Evolutionary conservation across 1,284 basidiomycete species (phyloP), one percentile per base, ranked within the genome.

Genomic region (Chalciporus piperatoides): DNA sequence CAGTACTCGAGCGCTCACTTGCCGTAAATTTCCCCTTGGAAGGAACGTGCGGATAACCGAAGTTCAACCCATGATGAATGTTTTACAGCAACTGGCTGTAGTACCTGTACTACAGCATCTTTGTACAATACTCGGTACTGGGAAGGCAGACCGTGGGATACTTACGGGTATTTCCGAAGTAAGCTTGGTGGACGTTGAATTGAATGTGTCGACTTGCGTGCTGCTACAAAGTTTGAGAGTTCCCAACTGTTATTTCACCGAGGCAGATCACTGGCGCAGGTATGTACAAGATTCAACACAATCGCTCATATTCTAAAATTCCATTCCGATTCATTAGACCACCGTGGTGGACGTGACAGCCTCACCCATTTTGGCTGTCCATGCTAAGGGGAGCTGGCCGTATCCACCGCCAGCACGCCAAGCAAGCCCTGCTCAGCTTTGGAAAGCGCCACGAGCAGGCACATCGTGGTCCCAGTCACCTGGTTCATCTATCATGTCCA

Each of bases 321-420:
- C 21, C 25, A 23, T 39, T 6, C 37, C 52, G 46, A 48, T 51
- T 57, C 40, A 53, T 54, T 51, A 58, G 48, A 48, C 57, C 65
- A 64, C 58, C 52, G 61, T 64, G 67, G 61, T 61, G 62, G 59
- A 67, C 67, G 59, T 60, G 62, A 55, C 62, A 59, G 62, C 62
- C 67, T 64, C 58, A 57, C 62, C 65, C 70, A 59, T 57, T 67
- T 74, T 74, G 74, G 74, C 78, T 79, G 81, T 82, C 79, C 79
- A 86, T 86, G 83, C 82, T 80, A 71, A 80, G 76, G 79, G 77
- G 77, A 70, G 75, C 70, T 62, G 68, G 74, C 65, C 70, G 75
- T 70, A 68, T 73, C 67, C 73, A 71, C 71, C 79, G 77, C 74
- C 79, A 76, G 65, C 69, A 73, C 68, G 67, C 75, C 62, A 72